Evolutionary conservation across 495 filamentous ascomycete genomes (phyloP).

Genomic region (Hypoxylon fragiforme): DNA sequence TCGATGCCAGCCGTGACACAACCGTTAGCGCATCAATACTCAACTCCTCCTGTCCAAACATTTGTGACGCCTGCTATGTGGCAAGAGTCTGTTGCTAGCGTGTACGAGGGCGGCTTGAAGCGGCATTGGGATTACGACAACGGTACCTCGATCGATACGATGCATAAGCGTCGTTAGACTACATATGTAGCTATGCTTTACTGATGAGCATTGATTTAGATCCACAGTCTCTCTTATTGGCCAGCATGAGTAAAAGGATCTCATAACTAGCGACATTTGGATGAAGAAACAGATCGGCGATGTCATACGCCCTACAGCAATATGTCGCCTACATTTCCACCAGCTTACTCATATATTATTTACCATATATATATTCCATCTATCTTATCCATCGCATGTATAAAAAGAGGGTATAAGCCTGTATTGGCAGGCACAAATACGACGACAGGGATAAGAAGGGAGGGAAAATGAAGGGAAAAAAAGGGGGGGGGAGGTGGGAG

Average conservation of each 20-base stretch:
- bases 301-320: neutral
- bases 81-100: conserved; percentile 92
- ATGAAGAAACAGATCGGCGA: neutral
- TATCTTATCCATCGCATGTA: conserved; percentile 28
- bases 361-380: conserved; percentile 26
- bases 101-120: conserved; percentile 80
- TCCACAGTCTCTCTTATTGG: conserved; percentile 30
- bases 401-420: conserved; percentile 18
- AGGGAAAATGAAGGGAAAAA: neutral
- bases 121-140: conserved; percentile 68
- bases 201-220: conserved; percentile 19
- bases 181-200: conserved; percentile 2
- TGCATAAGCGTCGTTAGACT: conserved; percentile 34
- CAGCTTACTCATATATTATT: conserved; percentile 14
- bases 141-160: conserved; percentile 32
- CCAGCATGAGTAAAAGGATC: conserved; percentile 10
- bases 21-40: conserved; percentile 57
- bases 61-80: conserved; percentile 94
- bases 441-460: conserved; percentile 7
- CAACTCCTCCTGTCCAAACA: conserved; percentile 55
- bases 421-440: conserved; percentile 13
- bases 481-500: neutral
- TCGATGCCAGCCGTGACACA: conserved; percentile 58
- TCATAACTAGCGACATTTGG: conserved; percentile 2
- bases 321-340: conserved; percentile 6